phyloP scores from a whole-genome alignment of 2,329 filamentous ascomycete genomes.

The Fusarium luffae region DNA sequence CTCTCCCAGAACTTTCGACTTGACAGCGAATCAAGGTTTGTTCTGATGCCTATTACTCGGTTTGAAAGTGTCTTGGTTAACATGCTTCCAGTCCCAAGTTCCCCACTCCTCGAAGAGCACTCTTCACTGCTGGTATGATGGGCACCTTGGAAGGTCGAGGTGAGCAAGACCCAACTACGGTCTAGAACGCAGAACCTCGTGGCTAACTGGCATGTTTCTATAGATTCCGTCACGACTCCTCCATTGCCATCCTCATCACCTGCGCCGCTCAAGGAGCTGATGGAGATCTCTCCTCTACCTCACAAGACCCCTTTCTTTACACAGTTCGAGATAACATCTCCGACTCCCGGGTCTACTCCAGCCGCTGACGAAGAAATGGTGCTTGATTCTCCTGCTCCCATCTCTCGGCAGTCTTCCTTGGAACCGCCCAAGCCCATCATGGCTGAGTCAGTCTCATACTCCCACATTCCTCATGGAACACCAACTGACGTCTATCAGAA shows the following conservation, averaged over 20 bases:
- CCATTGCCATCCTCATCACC: constrained; percentile 87
- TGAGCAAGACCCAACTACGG: constrained; percentile 37
- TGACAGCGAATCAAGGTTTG: constrained; percentile 84
- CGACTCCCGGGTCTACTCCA: constrained; percentile 69
- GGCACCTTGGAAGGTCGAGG: constrained; percentile 51
- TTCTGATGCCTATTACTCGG: constrained; percentile 35
- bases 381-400: constrained; percentile 67
- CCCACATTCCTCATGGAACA: constrained; percentile 27
- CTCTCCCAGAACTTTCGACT: constrained; percentile 97
- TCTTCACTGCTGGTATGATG: constrained; percentile 55
- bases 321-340: constrained; percentile 76
- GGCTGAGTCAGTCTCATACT: constrained; percentile 62
- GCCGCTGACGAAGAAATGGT: constrained; percentile 61
- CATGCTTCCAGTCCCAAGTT: constrained; percentile 52
- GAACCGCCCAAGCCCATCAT: constrained; percentile 62
- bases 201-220: constrained; percentile 41
- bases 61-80: constrained; percentile 33
- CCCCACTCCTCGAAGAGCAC: constrained; percentile 55
- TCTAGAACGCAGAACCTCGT: constrained; percentile 1
- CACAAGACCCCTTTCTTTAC: constrained; percentile 80
- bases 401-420: constrained; percentile 58
- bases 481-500: constrained; percentile 52
- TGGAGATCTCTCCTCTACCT: constrained; percentile 94
- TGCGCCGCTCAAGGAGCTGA: constrained; percentile 83
- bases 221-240: constrained; percentile 84